Evolutionary conservation across 306 rosid species (phyloP), one percentile per base, ranked within the genome.

Genomic region (Parietaria judaica): DNA sequence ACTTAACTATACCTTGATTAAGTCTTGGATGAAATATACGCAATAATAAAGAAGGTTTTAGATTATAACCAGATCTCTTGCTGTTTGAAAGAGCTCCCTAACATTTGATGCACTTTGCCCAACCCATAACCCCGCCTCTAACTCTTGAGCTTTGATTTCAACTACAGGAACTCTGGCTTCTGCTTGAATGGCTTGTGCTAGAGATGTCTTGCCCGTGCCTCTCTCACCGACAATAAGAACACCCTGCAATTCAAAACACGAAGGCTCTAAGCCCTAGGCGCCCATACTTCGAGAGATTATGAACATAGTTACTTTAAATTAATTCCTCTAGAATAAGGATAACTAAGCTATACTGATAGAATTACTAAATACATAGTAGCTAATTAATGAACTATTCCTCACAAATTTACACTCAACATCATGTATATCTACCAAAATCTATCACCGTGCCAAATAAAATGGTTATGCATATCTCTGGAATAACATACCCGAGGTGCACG

Each of bases 61-160:
- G 72, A 74, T 63, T 66, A 77, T 72, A 75, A 91, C 98, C 98
- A 91, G 77, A 77, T 91, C 98, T 71, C 98, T 83, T 36, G 96
- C 98, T 58, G 98, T 88, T 71, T 91, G 98, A 80, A 91, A 87
- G 75, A 91, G 72, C 78, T 91, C 98, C 52, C 98, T 86, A 72
- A 91, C 87, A 72, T 91, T 91, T 47, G 98, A 88, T 61, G 96
- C 98, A 80, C 98, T 85, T 75, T 91, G 98, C 61, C 98, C 98
- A 70, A 91, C 98, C 98, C 98, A 91, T 66, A 91, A 75, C 70
- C 98, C 98, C 65, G 96, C 90, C 76, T 91, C 98, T 81, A 91
- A 70, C 80, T 91, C 83, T 63, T 83, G 87, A 72, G 98, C 92
- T 81, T 87, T 70, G 60, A 91, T 81, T 68, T 81, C 79, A 70